These are phyloP conservation scores for Penicillium turbatum DNA, from an alignment of 495 filamentous ascomycete species.

Conservation along the genomic window DNA sequence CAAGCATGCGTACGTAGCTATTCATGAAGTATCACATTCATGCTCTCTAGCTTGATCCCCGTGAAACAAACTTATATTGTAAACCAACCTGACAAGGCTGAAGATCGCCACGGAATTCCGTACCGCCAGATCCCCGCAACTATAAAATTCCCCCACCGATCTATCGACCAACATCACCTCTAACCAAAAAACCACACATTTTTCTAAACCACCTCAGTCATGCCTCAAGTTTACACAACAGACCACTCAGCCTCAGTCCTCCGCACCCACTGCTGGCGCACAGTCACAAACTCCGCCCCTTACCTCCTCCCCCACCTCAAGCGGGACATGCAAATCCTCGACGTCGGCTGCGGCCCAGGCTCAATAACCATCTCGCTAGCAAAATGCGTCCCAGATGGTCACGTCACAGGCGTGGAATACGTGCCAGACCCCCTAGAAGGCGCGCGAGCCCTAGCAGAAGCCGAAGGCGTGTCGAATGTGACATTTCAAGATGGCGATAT, in stretches of 20 bases:
- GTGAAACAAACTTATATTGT: too few species aligned
- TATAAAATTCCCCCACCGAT: not conserved
- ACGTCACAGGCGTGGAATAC: slow-evolving; percentile 46
- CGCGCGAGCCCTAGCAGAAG: slow-evolving; percentile 35
- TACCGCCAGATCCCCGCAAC: slow-evolving; percentile 11
- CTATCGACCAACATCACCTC: not conserved
- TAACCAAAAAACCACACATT: not conserved
- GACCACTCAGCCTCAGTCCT: slow-evolving; percentile 49
- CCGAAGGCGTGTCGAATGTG: slow-evolving; percentile 43
- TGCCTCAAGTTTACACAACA: slow-evolving; percentile 40
- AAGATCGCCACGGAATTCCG: slow-evolving; percentile 2
- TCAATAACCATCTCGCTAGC: slow-evolving; percentile 55
- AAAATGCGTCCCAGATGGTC: slow-evolving; percentile 40
- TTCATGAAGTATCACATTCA: too few species aligned
- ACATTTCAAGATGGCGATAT: slow-evolving; percentile 48
- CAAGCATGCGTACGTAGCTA: too few species aligned
- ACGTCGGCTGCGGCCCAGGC: slow-evolving; percentile 58
- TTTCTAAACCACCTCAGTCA: not conserved
- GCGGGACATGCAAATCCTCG: slow-evolving; percentile 46
- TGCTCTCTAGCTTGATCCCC: too few species aligned
- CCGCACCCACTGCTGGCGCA: slow-evolving; percentile 49
- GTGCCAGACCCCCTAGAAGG: slow-evolving; percentile 35
- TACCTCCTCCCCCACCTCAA: slow-evolving; percentile 49
- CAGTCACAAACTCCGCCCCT: slow-evolving; percentile 45
- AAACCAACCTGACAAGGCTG: too few species aligned